Base-by-base conservation (phyloP, 208 protist species). In the Acanthamoeba royreba region DNA sequence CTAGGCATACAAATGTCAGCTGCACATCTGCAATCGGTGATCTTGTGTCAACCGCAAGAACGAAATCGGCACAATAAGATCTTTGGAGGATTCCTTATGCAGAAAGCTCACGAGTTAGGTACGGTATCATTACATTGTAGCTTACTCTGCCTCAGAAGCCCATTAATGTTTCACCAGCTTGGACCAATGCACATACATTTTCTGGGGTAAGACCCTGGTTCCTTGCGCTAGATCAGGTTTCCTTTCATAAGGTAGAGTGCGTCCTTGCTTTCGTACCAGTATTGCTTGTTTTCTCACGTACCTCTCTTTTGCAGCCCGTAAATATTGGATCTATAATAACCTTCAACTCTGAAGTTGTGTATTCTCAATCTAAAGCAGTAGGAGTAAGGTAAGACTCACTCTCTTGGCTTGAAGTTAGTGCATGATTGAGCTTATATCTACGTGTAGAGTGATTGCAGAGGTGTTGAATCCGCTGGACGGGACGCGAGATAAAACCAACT, bases 81-180 rank as follows among this genome's bases (percentile, higher is more conserved):
- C 38, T 94, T 94, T 77, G 93, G 93, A 35, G 93, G 93, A 9
- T 93, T 81, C 31, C 86, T 94, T 66, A 94, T 94, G 93, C 86
- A 81, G 31, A 91, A 94, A 35, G 79, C 93, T 4, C 49, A 81
- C 88, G 88, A 93, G 33, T 61, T 93, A 31, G 88, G 83, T 90
- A 90, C 46, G 28, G 58, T 69, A 9, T 69, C 58, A 38, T 69
- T 69, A 33, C n/a, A 17, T 55, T 19, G 49, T 55, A 9, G 49
- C 49, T 55, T 19, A 55, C 49, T 19, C 49, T 55, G 13, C 13
- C 49, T 19, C 49, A 25, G 19, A 55, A 9, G 49, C 49, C 49
- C 13, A 9, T 9, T 9, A n/a, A 0, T 22, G n/a, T 35, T 17
- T 81, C 53, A 46, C 4, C 77, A 88, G 91, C 72, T 15, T 93